phyloP scores from a whole-genome alignment of 2,329 filamentous ascomycete genomes.

The Calonectria hongkongensis region DNA sequence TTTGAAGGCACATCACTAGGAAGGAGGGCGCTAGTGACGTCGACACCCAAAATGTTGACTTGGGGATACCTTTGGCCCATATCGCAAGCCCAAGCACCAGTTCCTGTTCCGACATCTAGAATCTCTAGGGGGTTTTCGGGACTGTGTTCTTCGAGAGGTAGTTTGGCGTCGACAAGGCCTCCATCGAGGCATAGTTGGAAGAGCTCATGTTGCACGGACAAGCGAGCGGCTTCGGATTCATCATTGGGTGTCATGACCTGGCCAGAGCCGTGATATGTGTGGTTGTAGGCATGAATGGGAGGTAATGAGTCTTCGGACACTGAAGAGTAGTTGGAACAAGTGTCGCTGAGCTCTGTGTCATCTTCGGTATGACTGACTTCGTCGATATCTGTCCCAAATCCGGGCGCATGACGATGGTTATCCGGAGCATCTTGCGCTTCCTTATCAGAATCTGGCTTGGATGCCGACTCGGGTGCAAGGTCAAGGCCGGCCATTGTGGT shows the following conservation, averaged over 20 bases:
- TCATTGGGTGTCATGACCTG: conserved; percentile 60
- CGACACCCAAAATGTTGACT: conserved; percentile 63
- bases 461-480: conserved; percentile 9
- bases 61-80: conserved; percentile 64
- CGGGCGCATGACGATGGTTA: conserved; percentile 31
- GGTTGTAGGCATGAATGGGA: conserved; percentile 59
- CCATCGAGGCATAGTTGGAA: conserved; percentile 60
- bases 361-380: conserved; percentile 47
- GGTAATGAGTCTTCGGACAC: conserved; percentile 59
- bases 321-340: conserved; percentile 59
- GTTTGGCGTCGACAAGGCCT: conserved; percentile 55
- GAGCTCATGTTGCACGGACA: conserved; percentile 59
- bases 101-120: conserved; percentile 66
- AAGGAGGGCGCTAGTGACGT: conserved; percentile 64
- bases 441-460: not conserved
- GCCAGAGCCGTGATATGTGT: conserved; percentile 62
- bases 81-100: conserved; percentile 65
- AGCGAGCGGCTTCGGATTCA: conserved; percentile 56
- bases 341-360: conserved; percentile 54
- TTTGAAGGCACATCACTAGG: conserved; percentile 72
- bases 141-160: conserved; percentile 54
- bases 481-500: conserved; percentile 43
- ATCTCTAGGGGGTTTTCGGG: conserved; percentile 55
- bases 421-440: conserved; percentile 38
- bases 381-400: conserved; percentile 37